Evolutionary conservation across 352 stramenopile species (phyloP), one percentile per base, ranked within the genome.

Genomic region (Phytophthora melonis): DNA sequence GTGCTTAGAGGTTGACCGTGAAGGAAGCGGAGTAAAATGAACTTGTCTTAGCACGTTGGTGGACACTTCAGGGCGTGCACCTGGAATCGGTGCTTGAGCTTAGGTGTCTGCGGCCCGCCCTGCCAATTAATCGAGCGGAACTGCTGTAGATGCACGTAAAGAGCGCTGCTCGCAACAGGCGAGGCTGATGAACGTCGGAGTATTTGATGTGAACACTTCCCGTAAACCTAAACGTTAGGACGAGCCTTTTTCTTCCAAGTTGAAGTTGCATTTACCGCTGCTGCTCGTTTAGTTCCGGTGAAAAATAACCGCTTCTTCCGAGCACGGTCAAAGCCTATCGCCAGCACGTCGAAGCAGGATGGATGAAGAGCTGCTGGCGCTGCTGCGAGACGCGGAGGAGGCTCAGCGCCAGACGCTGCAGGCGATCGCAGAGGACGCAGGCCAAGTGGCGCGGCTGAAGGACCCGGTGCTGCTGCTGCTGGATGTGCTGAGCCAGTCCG

Each of bases 381-480:
- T 90, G 57, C 76, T 90, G 39, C 59, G 30, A 18, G 79, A 87
- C 16, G 76, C 80, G 36, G 79, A 90, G 65, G 71, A 65, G 14
- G 56, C 71, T 47, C 80, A 90, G 61, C 69, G 66, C 43, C 82
- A 77, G 59, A 69, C 73, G 23, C 70, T 87, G 43, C 59, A 68
- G 39, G 63, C 75, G 23, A 50, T 81, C 8, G 43, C 66, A 3
- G 72, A 79, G 27, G 68, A 77, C 13, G 63, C 68, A 32, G 49
- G 58, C 25, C 66, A 78, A 18, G 54, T 87, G 6, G 30, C 64
- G 14, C 68, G 58, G 18, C 70, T 90, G 41, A 87, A 87, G 55
- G 80, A 84, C 59, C 65, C 82, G 0, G 70, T 88, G 16, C 43
- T 88, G 36, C 79, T 90, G 63, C 65, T 90, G 36, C 70, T 90